These are phyloP conservation scores for Dryadomyces sulphureus DNA, from an alignment of 2,329 filamentous ascomycete genomes.

Conservation along the genomic window DNA sequence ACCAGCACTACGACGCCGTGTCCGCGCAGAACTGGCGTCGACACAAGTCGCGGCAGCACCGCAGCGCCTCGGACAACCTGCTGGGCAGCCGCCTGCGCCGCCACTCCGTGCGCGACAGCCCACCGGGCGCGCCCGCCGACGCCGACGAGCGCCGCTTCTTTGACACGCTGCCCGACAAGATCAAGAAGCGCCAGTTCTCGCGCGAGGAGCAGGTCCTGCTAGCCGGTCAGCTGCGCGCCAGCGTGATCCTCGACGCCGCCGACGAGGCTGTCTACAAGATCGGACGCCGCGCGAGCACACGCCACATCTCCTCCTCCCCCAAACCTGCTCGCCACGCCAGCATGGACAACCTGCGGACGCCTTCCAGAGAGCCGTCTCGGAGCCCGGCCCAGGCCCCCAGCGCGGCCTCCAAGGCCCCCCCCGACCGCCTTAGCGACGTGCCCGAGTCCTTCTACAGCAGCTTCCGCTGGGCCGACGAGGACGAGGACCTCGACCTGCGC, in stretches of 20 bases:
- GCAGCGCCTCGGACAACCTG: slow-evolving; percentile 17
- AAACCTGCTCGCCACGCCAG: slow-evolving; percentile 5
- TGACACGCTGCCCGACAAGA: slow-evolving; percentile 55
- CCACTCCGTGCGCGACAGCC: slow-evolving; percentile 17
- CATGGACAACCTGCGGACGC: slow-evolving; percentile 9
- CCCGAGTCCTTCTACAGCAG: slow-evolving; percentile 47
- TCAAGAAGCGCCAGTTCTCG: slow-evolving; percentile 55
- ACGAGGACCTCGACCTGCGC: slow-evolving; percentile 52
- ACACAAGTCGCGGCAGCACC: slow-evolving; percentile 16
- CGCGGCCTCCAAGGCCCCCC: neutral
- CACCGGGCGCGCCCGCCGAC: neutral
- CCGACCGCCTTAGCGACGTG: slow-evolving; percentile 16
- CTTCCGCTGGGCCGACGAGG: slow-evolving; percentile 61
- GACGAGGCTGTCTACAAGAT: slow-evolving; percentile 42
- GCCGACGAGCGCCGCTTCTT: slow-evolving; percentile 51
- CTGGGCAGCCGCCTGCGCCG: slow-evolving; percentile 15
- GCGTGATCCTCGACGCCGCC: slow-evolving; percentile 23
- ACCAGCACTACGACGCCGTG: slow-evolving; percentile 21
- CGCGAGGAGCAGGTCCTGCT: slow-evolving; percentile 54
- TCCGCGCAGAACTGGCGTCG: slow-evolving; percentile 14
- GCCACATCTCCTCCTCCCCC: slow-evolving; percentile 9
- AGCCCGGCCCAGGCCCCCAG: neutral
- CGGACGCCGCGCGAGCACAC: slow-evolving; percentile 22
- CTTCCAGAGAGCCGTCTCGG: too few relatives aligned
- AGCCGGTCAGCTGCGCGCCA: slow-evolving; percentile 30